phyloP scores from a whole-genome alignment of 1,139 yeast species.

The Diutina rugosa region DNA sequence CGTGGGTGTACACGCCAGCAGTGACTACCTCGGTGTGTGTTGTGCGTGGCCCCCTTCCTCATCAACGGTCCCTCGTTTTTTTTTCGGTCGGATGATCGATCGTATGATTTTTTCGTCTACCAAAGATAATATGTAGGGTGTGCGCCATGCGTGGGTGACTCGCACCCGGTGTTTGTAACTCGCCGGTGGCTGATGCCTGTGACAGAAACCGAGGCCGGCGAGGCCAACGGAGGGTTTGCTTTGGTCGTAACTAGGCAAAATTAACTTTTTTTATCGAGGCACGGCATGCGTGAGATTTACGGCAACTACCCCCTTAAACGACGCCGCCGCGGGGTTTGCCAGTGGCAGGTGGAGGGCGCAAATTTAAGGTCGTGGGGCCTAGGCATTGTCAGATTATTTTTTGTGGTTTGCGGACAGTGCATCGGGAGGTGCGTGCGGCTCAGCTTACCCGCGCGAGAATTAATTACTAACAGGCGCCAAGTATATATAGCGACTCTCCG shows the following conservation, averaged over 20 bases:
- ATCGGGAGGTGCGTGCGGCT: neutral
- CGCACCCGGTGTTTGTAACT: neutral
- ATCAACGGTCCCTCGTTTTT: neutral
- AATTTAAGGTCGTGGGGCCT: neutral
- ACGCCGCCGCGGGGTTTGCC: neutral
- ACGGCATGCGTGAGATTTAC: too few relatives aligned
- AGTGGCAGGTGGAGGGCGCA: neutral
- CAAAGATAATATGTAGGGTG: neutral
- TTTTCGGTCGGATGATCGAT: neutral
- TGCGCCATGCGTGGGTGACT: neutral
- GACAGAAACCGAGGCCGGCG: neutral
- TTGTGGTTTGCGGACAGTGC: neutral
- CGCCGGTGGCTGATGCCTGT: neutral
- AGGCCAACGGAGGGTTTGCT: too few relatives aligned
- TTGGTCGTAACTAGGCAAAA: too few relatives aligned
- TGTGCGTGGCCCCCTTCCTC: neutral
- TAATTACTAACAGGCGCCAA: neutral
- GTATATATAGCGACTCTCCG: neutral
- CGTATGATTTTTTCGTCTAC: neutral
- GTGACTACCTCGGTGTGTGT: too few relatives aligned
- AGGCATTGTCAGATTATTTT: neutral
- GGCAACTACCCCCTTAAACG: too few relatives aligned
- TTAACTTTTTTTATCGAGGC: too few relatives aligned
- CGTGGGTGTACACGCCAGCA: too few relatives aligned
- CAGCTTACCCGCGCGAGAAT: neutral